Base-by-base conservation (phyloP, 139 green algal genomes). In the Pseudopediastrum boryanum region DNA sequence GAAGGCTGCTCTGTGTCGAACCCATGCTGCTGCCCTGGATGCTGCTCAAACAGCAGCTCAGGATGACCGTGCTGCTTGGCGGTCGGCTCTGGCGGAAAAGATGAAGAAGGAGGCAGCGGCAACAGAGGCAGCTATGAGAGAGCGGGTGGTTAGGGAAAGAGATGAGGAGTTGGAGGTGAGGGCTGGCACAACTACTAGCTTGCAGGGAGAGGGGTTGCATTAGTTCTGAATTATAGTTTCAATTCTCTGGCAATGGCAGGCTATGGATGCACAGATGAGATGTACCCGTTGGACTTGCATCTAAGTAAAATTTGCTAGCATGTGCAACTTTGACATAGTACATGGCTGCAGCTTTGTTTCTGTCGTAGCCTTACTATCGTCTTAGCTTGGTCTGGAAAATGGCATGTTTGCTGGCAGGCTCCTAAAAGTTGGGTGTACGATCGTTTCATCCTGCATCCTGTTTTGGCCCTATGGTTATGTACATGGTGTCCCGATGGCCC, bases 11-110 rank as follows among this genome's bases (percentile, higher is more conserved):
- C 51, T 69, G 4, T 39, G 58, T 39, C 65, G 52, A 25, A 42
- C 13, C 19, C 65, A 76, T 10, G 41, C 65, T 19, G 65, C 54
- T 19, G 58, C 73, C 6, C 6, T 80, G 59, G 76, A 82, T 10
- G 36, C 58, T 4, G 76, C 65, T 8, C 43, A 67, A 21, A n/a
- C 39, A 21, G 38, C 64, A 21, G 65, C 65, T 23, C 35, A 23
- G 27, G 48, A 83, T 61, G 38, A 83, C 85, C 83, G 86, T 74
- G 84, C 85, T 70, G 86, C 84, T 13, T 93, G 88, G 88, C 79
- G 86, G 3, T 83, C 81, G n/a, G 85, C 85, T 19, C 81, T 93
- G 36, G 77, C 83, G 16, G 85, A 91, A 75, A 82, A 85, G 19
- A 68, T 85, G 0, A 62, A 77, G n/a, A 71, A 78, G 38, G 85